Base-by-base conservation (phyloP, 768 basidiomycete species). In the Lentinula lateritia region DNA sequence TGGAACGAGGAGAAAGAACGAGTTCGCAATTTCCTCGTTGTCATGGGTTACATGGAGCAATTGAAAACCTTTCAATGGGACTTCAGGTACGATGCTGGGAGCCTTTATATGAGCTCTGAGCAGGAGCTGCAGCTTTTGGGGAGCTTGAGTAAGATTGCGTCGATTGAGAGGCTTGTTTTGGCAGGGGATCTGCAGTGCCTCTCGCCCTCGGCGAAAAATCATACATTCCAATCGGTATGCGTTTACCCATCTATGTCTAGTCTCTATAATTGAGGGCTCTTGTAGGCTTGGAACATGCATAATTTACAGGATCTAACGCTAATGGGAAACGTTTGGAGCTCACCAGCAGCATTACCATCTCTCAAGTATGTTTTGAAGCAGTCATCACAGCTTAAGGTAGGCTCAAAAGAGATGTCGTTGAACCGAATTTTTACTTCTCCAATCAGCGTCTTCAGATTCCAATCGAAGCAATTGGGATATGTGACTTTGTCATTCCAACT, bases 41-140 rank as follows among this genome's bases (percentile, higher is more conserved):
- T 80, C 4, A 67, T 83, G 8, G 62, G 70, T 20, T 70, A 80
- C 62, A 81, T 82, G 80, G 66, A 67, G 12, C 68, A 70, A 13
- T 70, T 83, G 35, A 69, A 70, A 34, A 71, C 72, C 8, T 81
- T 83, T 63, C 76, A 73, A 12, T 83, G 82, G 82, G 61, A 55
- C 32, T 55, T 61, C 18, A 9, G 43, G 8, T 46, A 68, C 65
- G 28, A 64, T 63, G 43, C 45, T 63, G 38, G 74, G 75, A 16
- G 74, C 9, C 20, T 48, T 10, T 48, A 74, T 12, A 66, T 72
- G 28, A 69, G 74, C 52, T 67, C 74, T 1, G 46, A 41, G 6
- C 75, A 78, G 48, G 82, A 82, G 67, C 74, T 78, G 39, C 66
- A 69, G 12, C 71, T 82, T 38, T 64, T 83, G 12, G 66, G 65